Percentiles rank a stretch among this genome's conserved stretches.
These are phyloP conservation scores for Blastocystis sp. DNA, from an alignment of 352 stramenopile species.

Conservation along the genomic window DNA sequence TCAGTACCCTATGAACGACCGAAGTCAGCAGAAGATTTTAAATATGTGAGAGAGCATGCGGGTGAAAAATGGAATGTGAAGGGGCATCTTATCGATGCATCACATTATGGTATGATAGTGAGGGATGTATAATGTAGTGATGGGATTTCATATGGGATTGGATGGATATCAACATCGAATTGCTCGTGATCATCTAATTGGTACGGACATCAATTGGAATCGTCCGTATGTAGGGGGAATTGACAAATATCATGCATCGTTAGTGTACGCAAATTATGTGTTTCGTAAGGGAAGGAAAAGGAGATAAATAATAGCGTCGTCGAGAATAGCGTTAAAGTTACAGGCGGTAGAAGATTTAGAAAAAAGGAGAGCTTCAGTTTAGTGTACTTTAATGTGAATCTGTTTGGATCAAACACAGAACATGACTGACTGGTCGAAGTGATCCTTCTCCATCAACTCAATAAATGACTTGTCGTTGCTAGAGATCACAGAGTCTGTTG, in stretches of 20 bases:
- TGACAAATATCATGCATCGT: neutral
- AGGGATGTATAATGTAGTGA: neutral
- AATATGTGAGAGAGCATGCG: neutral
- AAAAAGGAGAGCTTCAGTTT: neutral
- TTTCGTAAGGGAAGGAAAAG: neutral
- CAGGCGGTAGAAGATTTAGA: neutral
- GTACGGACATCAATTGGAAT: neutral
- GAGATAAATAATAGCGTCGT: neutral
- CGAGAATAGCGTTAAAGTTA: neutral
- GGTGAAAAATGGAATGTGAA: neutral
- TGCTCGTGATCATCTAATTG: neutral
- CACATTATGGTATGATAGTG: neutral
- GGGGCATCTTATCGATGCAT: neutral
- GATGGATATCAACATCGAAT: neutral
- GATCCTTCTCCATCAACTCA: neutral
- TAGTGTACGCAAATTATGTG: conserved; percentile 3
- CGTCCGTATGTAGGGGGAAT: neutral
- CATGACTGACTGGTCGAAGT: neutral
- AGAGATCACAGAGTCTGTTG: neutral
- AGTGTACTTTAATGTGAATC: neutral
- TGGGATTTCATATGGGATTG: conserved; percentile 5
- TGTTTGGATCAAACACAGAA: neutral
- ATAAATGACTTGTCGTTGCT: neutral
- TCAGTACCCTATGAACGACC: neutral
- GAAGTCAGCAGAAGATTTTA: neutral